Conservation (phyloP, 495 filamentous ascomycete species). For the Aspergillus baeticus region DNA sequence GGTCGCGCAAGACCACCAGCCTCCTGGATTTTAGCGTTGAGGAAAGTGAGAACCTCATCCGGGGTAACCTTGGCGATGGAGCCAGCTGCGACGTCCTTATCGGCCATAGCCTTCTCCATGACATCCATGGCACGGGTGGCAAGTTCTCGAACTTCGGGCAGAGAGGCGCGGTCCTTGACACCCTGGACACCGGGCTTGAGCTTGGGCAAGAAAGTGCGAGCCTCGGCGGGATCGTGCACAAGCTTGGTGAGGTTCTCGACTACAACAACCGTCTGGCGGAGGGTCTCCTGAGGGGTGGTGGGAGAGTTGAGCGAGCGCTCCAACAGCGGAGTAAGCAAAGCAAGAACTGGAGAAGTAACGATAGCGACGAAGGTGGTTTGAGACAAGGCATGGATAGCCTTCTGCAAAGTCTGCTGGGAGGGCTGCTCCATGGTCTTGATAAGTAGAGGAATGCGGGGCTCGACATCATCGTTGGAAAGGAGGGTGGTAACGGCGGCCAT, state of each 20-base stretch:
- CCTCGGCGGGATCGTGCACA: slow-evolving; percentile 96
- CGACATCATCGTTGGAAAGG: slow-evolving; percentile 95
- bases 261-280: slow-evolving; percentile 95
- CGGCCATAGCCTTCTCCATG: slow-evolving; percentile 91
- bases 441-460: slow-evolving; percentile 86
- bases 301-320: slow-evolving; percentile 91
- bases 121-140: slow-evolving; percentile 78
- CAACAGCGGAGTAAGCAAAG: slow-evolving; percentile 92
- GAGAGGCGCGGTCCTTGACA: slow-evolving; percentile 82
- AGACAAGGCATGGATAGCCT: slow-evolving; percentile 94
- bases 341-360: slow-evolving; percentile 96
- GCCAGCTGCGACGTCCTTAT: slow-evolving; percentile 53
- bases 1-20: slow-evolving; percentile 58
- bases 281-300: slow-evolving; percentile 86
- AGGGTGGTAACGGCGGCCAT: slow-evolving; percentile 90
- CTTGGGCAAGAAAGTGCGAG: slow-evolving; percentile 92
- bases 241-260: slow-evolving; percentile 98
- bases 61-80: slow-evolving; percentile 67
- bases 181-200: slow-evolving; percentile 90
- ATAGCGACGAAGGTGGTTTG: slow-evolving; percentile 98
- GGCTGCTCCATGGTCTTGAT: slow-evolving; percentile 96
- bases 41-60: slow-evolving; percentile 71
- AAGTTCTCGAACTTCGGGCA: slow-evolving; percentile 92
- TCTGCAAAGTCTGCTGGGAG: slow-evolving; percentile 81
- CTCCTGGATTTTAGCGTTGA: slow-evolving; percentile 73